A percentile compares a stretch with the other conserved stretches of the same genome.
Conservation (phyloP, 2,329 filamentous ascomycete species). For the Penicillium paneum region DNA sequence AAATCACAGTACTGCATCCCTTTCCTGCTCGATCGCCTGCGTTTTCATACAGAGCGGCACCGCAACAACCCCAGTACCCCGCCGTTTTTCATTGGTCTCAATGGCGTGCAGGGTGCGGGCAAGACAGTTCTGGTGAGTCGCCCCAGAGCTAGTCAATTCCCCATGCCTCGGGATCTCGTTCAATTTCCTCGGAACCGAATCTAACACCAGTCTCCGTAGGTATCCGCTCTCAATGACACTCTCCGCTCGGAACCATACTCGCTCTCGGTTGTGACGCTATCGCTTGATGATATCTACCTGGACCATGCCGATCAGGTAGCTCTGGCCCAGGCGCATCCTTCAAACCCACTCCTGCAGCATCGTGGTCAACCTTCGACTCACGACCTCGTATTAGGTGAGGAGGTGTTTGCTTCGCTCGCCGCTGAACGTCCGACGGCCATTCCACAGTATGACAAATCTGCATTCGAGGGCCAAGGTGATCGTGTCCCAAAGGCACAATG, state of each 20-base stretch:
- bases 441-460: slow-evolving; percentile 81
- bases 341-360: slow-evolving; percentile 74
- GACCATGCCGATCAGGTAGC: slow-evolving; percentile 64
- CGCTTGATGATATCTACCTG: slow-evolving; percentile 88
- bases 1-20: slow-evolving; percentile 74
- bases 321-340: slow-evolving; percentile 62
- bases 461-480: slow-evolving; percentile 72
- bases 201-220: slow-evolving; percentile 32
- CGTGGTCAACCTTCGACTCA: slow-evolving; percentile 83
- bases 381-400: slow-evolving; percentile 63
- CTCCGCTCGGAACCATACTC: slow-evolving; percentile 58
- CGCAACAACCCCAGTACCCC: slow-evolving; percentile 37
- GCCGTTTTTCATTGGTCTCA: slow-evolving; percentile 83
- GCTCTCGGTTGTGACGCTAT: slow-evolving; percentile 67
- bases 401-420: slow-evolving; percentile 61
- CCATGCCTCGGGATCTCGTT: slow-evolving; percentile 3
- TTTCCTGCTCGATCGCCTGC: slow-evolving; percentile 65
- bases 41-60: slow-evolving; percentile 48
- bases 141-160: not conserved
- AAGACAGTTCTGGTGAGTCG: slow-evolving; percentile 78
- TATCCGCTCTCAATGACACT: slow-evolving; percentile 61
- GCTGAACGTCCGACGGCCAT: slow-evolving; percentile 56
- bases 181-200: slow-evolving; percentile 5
- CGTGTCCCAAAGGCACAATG: slow-evolving; percentile 62
- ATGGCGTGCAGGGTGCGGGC: slow-evolving; percentile 86